Evolutionary conservation across 495 filamentous ascomycete genomes (phyloP), one percentile per base, ranked within the genome.

Genomic region (Aspergillus homomorphus): DNA sequence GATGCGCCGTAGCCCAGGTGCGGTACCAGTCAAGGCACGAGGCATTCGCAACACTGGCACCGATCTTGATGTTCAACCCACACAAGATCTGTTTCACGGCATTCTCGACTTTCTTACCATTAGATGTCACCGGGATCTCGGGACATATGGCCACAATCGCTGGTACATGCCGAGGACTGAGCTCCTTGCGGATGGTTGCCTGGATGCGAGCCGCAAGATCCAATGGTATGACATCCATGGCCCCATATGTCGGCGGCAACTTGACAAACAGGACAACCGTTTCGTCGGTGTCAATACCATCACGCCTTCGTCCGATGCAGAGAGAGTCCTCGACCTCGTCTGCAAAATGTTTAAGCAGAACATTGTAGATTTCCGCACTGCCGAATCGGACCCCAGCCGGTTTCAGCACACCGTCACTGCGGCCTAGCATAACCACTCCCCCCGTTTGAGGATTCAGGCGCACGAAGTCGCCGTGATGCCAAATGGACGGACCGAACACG

Each of bases 381-480:
- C 92, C 92, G 62, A 97, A 97, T 33, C 92, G 77, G 10, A 97
- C 90, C 0, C 92, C 92, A 10, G 81, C 84, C 0, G 92, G 92
- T 70, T 97, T 97, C 26, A 97, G 74, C 43, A 96, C 90, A 4
- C 92, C 92, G 65, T 97, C 92, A 20, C 91, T 92, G 51, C 92
- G 83, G 42, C 92, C 92, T 0, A 96, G 78, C 91, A 97, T 94
- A 44, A 87, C 72, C 54, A 96, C 69, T 0, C 91, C 92, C 12
- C 89, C 87, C 0, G 89, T 93, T 18, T 78, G 60, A 0, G 84
- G 82, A 63, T 90, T 85, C 62, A 96, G 78, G 22, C 87, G 83
- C 15, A 96, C 82, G 65, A 96, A 97, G 68, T 98, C 94, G 3
- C 94, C 94, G 67, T 98, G 94, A 69, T 96, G 91, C 94, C 93